These are phyloP conservation scores for Oryza glumipatula DNA, from an alignment of 176 grass and related monocot species.

Conservation along the genomic window DNA sequence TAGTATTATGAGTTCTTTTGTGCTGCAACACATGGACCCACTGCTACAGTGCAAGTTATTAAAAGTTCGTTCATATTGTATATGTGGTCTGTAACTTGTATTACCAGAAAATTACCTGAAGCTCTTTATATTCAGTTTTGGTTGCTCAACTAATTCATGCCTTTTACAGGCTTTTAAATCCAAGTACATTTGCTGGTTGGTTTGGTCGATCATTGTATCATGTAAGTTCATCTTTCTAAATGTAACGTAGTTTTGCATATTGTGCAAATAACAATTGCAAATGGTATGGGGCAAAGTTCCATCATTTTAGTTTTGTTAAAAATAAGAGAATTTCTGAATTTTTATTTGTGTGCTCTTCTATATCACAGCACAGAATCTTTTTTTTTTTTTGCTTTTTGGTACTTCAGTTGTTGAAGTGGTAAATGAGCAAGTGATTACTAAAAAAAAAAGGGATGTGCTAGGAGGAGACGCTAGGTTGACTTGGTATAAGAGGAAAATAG, in stretches of 20 bases:
- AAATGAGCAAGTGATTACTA: background rate
- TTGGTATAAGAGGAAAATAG: too few relatives aligned
- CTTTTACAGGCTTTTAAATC: slow-evolving; percentile 80
- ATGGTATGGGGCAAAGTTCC: background rate
- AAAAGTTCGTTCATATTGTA: background rate
- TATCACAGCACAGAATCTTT: background rate
- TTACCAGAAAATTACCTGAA: slow-evolving; percentile 32
- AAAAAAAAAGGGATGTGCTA: too few relatives aligned
- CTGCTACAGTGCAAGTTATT: background rate
- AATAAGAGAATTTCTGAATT: background rate
- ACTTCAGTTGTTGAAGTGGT: background rate
- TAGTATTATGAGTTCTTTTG: background rate
- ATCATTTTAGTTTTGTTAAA: too few relatives aligned
- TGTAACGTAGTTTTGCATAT: background rate
- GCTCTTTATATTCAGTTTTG: slow-evolving; percentile 3
- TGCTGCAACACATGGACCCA: background rate
- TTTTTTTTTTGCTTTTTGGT: background rate
- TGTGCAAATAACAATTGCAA: slow-evolving; percentile 18
- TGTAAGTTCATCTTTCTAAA: slow-evolving; percentile 56
- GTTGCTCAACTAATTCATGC: slow-evolving; percentile 33
- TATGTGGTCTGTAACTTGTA: slow-evolving; percentile 3
- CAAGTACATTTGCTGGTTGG: slow-evolving; percentile 99
- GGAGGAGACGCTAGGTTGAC: too few relatives aligned
- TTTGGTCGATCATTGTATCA: slow-evolving; percentile 96
- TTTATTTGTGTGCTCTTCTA: background rate